Conservation (phyloP, 1,284 basidiomycete genomes). For the Meripilus lineatus region DNA sequence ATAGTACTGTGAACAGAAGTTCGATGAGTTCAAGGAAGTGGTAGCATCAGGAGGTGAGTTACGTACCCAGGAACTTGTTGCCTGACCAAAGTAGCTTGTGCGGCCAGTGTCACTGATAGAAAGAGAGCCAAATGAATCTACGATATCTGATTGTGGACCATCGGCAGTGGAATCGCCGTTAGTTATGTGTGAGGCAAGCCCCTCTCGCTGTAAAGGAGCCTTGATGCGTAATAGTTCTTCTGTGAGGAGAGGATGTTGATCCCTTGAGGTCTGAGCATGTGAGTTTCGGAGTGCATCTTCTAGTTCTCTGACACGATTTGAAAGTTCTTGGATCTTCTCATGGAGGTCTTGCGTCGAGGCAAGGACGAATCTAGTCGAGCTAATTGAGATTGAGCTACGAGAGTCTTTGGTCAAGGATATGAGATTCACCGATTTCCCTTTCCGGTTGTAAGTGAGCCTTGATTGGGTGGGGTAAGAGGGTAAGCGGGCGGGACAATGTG, state of each 20-base stretch:
- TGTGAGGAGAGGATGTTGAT: constrained; percentile 59
- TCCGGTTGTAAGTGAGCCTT: background rate
- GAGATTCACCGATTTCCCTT: background rate
- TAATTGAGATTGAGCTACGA: constrained; percentile 2
- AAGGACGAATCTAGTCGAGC: constrained; percentile 58
- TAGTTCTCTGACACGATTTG: constrained; percentile 69
- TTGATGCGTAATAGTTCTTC: constrained; percentile 71
- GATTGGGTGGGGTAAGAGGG: background rate
- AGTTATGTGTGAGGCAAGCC: constrained; percentile 15
- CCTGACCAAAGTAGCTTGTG: constrained; percentile 69
- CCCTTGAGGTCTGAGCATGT: constrained; percentile 54
- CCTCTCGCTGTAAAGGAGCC: constrained; percentile 65
- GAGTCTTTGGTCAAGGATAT: background rate
- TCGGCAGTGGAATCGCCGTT: constrained; percentile 26
- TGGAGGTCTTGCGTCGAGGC: constrained; percentile 79
- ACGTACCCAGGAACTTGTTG: constrained; percentile 72
- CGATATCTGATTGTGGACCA: constrained; percentile 60
- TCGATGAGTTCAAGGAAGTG: constrained; percentile 7
- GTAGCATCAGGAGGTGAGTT: background rate
- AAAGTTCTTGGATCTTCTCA: constrained; percentile 74
- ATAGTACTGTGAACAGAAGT: constrained; percentile 65
- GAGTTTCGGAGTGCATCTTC: constrained; percentile 64
- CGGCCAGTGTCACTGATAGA: constrained; percentile 64
- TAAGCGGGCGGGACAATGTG: background rate
- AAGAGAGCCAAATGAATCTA: constrained; percentile 73